These are phyloP conservation scores for Didymosphaeria variabile DNA, from an alignment of 2,329 filamentous ascomycete species.

Conservation along the genomic window DNA sequence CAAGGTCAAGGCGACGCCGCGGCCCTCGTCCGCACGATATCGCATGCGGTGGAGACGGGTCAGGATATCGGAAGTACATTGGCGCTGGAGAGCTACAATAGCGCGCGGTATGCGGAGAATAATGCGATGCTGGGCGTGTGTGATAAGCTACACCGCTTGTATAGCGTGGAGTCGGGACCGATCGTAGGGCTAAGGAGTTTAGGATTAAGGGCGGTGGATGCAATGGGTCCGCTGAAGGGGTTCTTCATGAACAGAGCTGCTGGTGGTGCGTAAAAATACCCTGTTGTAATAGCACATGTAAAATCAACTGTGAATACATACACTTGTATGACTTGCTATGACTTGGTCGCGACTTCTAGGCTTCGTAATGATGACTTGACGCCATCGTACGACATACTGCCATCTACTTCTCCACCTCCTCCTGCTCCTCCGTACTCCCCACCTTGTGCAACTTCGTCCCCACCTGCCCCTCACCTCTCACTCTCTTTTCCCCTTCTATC, in stretches of 20 bases:
- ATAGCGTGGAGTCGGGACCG: slow-evolving; percentile 80
- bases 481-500: slow-evolving; percentile 59
- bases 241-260: slow-evolving; percentile 81
- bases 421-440: slow-evolving; percentile 65
- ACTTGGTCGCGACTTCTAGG: no score
- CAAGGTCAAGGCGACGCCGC: slow-evolving; percentile 90
- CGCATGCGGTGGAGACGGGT: slow-evolving; percentile 79
- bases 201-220: slow-evolving; percentile 79
- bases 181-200: slow-evolving; percentile 81
- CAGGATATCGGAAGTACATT: slow-evolving; percentile 85
- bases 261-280: slow-evolving; percentile 36
- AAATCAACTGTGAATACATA: no score
- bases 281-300: neutral
- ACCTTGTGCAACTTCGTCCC: slow-evolving; percentile 51
- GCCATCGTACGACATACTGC: no score
- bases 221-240: slow-evolving; percentile 77
- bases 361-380: no score
- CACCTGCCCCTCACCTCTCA: slow-evolving; percentile 9
- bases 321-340: neutral
- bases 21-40: slow-evolving; percentile 77
- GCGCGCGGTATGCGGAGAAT: slow-evolving; percentile 84
- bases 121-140: slow-evolving; percentile 78
- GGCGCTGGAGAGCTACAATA: slow-evolving; percentile 81
- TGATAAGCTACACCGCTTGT: slow-evolving; percentile 93
- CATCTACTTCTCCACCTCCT: slow-evolving; percentile 63